Conservation (phyloP, 345 rosid species). For the Toxicodendron radicans region DNA sequence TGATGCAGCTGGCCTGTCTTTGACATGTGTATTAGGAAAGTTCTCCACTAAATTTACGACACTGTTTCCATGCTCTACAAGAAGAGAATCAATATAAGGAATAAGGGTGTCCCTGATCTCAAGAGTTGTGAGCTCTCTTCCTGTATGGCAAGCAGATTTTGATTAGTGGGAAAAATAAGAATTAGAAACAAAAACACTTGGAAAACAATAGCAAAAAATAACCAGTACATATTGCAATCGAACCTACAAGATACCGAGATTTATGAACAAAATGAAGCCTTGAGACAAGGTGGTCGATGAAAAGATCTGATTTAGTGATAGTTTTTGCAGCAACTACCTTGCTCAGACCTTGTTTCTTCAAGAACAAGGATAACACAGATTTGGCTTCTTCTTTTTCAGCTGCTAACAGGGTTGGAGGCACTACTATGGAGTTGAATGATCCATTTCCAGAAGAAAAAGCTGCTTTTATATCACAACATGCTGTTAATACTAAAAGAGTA, state of each 20-base stretch:
- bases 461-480: too few species aligned
- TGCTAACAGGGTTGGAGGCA: too few species aligned
- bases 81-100: conserved; percentile 36
- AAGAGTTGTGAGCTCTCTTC: conserved; percentile 41
- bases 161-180: conserved; percentile 1
- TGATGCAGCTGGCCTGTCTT: conserved; percentile 27
- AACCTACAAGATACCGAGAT: conserved; percentile 59
- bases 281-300: conserved; percentile 43
- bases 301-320: too few species aligned
- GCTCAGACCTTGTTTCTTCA: too few species aligned
- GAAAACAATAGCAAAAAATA: neutral
- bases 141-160: neutral
- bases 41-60: too few species aligned
- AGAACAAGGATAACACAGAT: too few species aligned
- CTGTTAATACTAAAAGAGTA: too few species aligned
- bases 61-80: conserved; percentile 32
- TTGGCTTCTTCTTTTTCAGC: too few species aligned
- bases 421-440: too few species aligned
- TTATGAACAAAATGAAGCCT: conserved; percentile 48
- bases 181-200: conserved; percentile 1
- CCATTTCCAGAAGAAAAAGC: too few species aligned
- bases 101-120: conserved; percentile 24
- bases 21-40: conserved; percentile 32
- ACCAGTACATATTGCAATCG: conserved; percentile 14
- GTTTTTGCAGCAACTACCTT: conserved; percentile 29